Conservation (phyloP, 371 early-diverging fungal genomes). For the Mucor irregularis region DNA sequence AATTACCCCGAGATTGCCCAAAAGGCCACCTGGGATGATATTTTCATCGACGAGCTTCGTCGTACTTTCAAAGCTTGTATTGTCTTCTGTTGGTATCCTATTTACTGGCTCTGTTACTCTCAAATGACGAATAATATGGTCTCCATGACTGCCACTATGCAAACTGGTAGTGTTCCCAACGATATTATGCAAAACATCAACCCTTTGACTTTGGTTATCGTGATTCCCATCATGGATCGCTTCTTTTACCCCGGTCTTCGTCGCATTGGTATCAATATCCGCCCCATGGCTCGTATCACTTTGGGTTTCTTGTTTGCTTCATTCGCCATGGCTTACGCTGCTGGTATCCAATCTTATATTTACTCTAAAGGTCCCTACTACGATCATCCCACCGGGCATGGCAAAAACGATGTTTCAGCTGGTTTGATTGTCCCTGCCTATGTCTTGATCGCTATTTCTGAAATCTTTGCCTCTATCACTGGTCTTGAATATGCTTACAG, state of each 20-base stretch:
- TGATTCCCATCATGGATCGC: slow-evolving; percentile 73
- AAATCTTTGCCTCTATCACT: slow-evolving; percentile 78
- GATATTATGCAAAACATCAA: slow-evolving; percentile 69
- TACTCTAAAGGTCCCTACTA: slow-evolving; percentile 44
- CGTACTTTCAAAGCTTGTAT: slow-evolving; percentile 67
- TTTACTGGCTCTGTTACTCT: slow-evolving; percentile 80
- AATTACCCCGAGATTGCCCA: slow-evolving; percentile 37
- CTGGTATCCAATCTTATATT: slow-evolving; percentile 68
- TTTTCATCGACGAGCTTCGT: slow-evolving; percentile 71
- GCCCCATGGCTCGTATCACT: slow-evolving; percentile 72
- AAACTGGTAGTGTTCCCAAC: slow-evolving; percentile 60
- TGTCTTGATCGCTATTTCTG: slow-evolving; percentile 68
- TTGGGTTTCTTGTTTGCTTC: slow-evolving; percentile 69
- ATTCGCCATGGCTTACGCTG: slow-evolving; percentile 69
- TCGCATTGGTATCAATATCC: slow-evolving; percentile 62
- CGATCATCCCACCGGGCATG: slow-evolving; percentile 31
- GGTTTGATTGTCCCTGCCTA: slow-evolving; percentile 72
- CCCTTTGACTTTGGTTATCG: slow-evolving; percentile 65
- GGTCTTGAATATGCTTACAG: slow-evolving; percentile 82
- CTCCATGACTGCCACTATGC: slow-evolving; percentile 74
- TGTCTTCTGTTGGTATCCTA: slow-evolving; percentile 72
- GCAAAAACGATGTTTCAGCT: slow-evolving; percentile 57
- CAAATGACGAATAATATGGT: slow-evolving; percentile 80
- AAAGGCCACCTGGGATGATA: slow-evolving; percentile 66
- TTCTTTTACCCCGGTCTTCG: slow-evolving; percentile 71